Conservation (phyloP, 148 eudicot species). For the Fagopyrum tataricum region DNA sequence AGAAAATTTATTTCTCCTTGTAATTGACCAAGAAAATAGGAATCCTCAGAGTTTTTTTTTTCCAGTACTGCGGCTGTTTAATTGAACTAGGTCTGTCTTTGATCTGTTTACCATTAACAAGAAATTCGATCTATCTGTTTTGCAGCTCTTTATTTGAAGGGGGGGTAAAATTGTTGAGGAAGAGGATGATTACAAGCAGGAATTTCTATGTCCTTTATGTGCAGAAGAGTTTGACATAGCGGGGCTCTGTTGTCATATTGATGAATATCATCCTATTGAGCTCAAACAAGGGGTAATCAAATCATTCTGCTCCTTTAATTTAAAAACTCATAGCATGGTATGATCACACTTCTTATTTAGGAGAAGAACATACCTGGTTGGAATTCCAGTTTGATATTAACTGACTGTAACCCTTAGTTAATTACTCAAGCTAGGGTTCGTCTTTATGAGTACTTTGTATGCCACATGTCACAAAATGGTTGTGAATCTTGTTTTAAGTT, state of each 20-base stretch:
- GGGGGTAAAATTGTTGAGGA: conserved; percentile 45
- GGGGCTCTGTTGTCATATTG: conserved; percentile 87
- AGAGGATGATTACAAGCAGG: conserved; percentile 64
- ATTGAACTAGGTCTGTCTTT: not conserved
- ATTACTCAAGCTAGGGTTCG: too few species aligned
- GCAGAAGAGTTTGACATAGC: conserved; percentile 82
- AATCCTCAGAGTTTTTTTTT: not conserved
- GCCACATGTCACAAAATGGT: too few species aligned
- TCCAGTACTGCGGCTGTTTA: not conserved
- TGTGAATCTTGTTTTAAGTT: too few species aligned
- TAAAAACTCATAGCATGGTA: too few species aligned
- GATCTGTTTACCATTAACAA: not conserved
- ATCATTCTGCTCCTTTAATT: not conserved
- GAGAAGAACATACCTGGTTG: too few species aligned
- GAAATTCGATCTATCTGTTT: not conserved
- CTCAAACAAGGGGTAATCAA: conserved; percentile 82
- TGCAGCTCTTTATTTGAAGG: conserved; percentile 51
- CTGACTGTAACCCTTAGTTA: too few species aligned
- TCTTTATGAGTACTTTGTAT: too few species aligned
- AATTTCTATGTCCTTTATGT: conserved; percentile 87
- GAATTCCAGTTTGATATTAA: too few species aligned
- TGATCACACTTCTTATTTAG: too few species aligned
- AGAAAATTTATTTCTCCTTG: not conserved
- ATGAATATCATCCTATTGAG: conserved; percentile 75
- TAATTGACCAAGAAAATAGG: not conserved